Evolutionary conservation across 2,329 filamentous ascomycete genomes (phyloP), one percentile per base, ranked within the genome.

Genomic region (Colletotrichum sp.): DNA sequence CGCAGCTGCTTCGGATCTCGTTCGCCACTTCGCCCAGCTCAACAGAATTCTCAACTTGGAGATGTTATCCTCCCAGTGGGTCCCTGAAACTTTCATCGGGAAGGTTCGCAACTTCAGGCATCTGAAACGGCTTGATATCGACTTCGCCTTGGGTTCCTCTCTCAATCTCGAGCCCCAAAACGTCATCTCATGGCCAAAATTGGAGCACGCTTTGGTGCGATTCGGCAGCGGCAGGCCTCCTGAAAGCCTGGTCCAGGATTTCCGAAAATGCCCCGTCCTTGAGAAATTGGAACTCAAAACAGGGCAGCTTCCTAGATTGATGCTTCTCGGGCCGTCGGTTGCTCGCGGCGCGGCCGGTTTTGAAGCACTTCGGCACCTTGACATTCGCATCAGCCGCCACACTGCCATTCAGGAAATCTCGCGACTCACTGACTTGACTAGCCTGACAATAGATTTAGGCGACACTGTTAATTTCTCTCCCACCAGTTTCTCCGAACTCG

Each of bases 111-210:
- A 52, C 10, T 52, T 52, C 44, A 21, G 6, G 2, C n/a, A 52
- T 21, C 10, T 52, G n/a, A 52, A 52, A 52, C 10, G 44, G 44
- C 44, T 52, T 13, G 2, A 21, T 5, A 52, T 52, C n/a, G 10
- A 52, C 44, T 52, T 52, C 10, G 6, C n/a, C 44, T 52, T 21
- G 10, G 44, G 44, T 1, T 52, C 44, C 10, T 52, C 10, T 52
- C 3, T 21, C n/a, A 0, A 13, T 10, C 18, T 52, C 3, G 0
- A 4, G 44, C 44, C 44, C n/a, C 6, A 13, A 13, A 12, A 21
- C 44, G n/a, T 0, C 12, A 52, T 52, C n/a, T 52, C 44, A n/a
- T 52, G 44, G 44, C 44, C 44, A 52, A 21, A 52, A 3, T 52
- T 52, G n/a, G 3, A 52, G 44, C 44, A 21, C 2, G 44, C 44